Evolutionary conservation across 2,329 filamentous ascomycete species (phyloP), one percentile per base, ranked within the genome.

Genomic region (Madurella fahalii): DNA sequence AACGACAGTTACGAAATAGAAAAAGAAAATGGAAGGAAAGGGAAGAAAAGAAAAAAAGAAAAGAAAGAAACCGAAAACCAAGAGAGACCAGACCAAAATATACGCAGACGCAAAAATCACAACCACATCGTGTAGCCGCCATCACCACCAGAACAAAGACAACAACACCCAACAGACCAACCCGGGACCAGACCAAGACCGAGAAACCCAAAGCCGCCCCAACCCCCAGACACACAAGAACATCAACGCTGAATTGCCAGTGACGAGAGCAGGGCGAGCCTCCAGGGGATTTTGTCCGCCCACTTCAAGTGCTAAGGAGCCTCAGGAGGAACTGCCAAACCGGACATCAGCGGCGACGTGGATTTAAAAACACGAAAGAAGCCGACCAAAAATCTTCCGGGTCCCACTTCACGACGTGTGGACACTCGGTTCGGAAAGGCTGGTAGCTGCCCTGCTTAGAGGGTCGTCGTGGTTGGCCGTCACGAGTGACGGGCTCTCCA

Each of bases 401-500:
- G 54, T 9, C 32, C 11, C 17, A 53, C 56, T 52, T 40, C 45
- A 30, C 17, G 25, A 25, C 11, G 56, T 25, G 48, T 63, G 62
- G 39, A 63, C 62, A 48, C 64, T 64, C 5, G 71, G 69, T 66
- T 69, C 66, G 76, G 82, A 74, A 59, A 74, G 71, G 66, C 68
- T 74, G 61, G 72, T 73, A 72, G 77, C 71, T 74, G 77, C 74
- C 74, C 75, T 79, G 67, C 72, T 69, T 61, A 82, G 67, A 44
- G 76, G 71, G 75, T 89, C 84, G 44, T 79, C 79, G 65, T 81
- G 74, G 62, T 83, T 80, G 54, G 78, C 78, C 54, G 80, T 82
- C 49, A 85, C 72, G 50, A 86, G 72, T 31, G 79, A 76, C 25
- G 87, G 85, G 68, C 84, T 89, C 50, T 84, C 83, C 52, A 80